These are phyloP conservation scores for Aspergillus cejpii DNA, from an alignment of 2,329 filamentous ascomycete species.

Conservation along the genomic window DNA sequence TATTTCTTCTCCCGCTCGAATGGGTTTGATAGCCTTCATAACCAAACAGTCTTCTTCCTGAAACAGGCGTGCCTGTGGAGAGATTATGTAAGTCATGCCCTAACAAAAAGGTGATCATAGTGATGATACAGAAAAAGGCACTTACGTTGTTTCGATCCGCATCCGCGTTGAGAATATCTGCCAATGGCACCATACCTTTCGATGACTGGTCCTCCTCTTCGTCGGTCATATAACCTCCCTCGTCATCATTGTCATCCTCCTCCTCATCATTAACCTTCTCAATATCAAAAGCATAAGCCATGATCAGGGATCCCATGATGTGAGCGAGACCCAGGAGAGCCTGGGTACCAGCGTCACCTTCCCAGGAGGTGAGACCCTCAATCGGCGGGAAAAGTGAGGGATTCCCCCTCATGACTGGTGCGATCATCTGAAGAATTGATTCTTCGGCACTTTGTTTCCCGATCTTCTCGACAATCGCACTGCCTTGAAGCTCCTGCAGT, in stretches of 20 bases:
- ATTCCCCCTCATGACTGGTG: conserved; percentile 46
- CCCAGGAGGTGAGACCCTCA: conserved; percentile 36
- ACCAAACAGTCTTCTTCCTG: conserved; percentile 56
- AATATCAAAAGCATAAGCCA: conserved; percentile 89
- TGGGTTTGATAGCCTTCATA: conserved; percentile 64
- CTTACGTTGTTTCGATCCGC: conserved; percentile 71
- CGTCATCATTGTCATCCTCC: conserved; percentile 42
- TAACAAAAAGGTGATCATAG: not conserved
- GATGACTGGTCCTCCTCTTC: conserved; percentile 60
- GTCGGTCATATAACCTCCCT: conserved; percentile 50
- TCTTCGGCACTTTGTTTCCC: conserved; percentile 65
- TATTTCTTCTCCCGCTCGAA: conserved; percentile 66
- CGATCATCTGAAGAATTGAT: conserved; percentile 55
- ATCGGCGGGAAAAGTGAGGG: conserved; percentile 38
- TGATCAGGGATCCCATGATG: conserved; percentile 78
- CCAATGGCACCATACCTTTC: conserved; percentile 86
- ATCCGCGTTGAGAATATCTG: conserved; percentile 83
- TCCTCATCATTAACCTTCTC: conserved; percentile 53
- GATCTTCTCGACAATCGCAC: conserved; percentile 68
- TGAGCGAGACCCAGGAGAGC: conserved; percentile 57
- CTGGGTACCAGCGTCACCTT: conserved; percentile 38
- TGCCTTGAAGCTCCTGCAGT: conserved; percentile 66
- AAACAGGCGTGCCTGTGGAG: conserved; percentile 50
- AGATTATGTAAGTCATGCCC: conserved; percentile 1
- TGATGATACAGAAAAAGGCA: not conserved